A percentile compares a stretch with the other conserved stretches of the same genome.
These are phyloP conservation scores for Phaeolepiota aurea DNA, from an alignment of 768 basidiomycete species.

Conservation along the genomic window DNA sequence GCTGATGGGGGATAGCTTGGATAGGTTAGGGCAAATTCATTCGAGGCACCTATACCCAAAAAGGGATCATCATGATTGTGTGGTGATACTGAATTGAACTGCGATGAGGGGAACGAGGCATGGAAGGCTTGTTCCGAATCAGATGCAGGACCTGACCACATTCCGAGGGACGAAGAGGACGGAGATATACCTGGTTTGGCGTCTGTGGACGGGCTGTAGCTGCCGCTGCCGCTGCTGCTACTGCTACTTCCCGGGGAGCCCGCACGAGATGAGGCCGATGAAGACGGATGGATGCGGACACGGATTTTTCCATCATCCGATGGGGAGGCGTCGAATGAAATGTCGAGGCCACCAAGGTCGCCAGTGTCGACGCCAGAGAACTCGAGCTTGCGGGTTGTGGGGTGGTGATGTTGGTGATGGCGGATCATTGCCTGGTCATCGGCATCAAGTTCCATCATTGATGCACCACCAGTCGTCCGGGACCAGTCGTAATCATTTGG, in stretches of 20 bases:
- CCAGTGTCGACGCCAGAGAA: conserved; percentile 47
- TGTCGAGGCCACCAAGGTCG: conserved; percentile 51
- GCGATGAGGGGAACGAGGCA: conserved; percentile 17
- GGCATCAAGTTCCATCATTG: conserved; percentile 44
- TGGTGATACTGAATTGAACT: conserved; percentile 18
- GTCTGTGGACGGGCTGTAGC: too few relatives aligned
- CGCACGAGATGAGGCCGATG: conserved; percentile 34
- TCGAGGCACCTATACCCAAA: conserved; percentile 38
- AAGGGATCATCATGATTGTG: conserved; percentile 46
- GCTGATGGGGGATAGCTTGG: conserved; percentile 22
- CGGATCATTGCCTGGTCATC: conserved; percentile 21
- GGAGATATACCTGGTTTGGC: conserved; percentile 12
- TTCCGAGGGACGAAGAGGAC: conserved; percentile 17
- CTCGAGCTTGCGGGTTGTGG: conserved; percentile 41
- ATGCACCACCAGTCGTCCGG: conserved; percentile 23
- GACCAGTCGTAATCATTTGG: conserved; percentile 52
- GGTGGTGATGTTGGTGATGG: conserved; percentile 20
- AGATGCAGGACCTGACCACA: conserved; percentile 17
- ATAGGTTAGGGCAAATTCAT: conserved; percentile 29
- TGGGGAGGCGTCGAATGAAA: conserved; percentile 64
- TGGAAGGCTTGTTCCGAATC: conserved; percentile 13
- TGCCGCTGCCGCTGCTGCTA: too few relatives aligned
- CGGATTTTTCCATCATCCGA: conserved; percentile 65
- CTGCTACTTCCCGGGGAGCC: conserved; percentile 19
- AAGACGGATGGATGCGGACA: conserved; percentile 60